Evolutionary conservation across 768 basidiomycete species (phyloP).

Genomic region (Lanmaoa pseudosensibilis): DNA sequence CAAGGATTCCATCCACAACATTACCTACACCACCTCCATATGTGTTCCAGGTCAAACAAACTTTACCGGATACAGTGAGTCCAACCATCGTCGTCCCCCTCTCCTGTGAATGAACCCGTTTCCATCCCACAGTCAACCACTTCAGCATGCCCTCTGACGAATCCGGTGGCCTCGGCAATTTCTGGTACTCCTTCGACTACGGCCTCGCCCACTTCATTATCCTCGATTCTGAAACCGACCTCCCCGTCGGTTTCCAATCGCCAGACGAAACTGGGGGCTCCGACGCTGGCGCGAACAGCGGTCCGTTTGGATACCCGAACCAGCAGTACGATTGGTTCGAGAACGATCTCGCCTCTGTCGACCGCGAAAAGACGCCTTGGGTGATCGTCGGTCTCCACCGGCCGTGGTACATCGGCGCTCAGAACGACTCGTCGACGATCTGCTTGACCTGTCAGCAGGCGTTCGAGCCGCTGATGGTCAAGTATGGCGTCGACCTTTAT

Average conservation of each 20-base stretch:
- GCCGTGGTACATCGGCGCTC: conserved; percentile 24
- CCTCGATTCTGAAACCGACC: conserved; percentile 25
- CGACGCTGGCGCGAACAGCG: conserved; percentile 21
- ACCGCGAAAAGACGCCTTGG: conserved; percentile 29
- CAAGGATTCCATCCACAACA: conserved; percentile 23
- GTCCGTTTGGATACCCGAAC: conserved; percentile 30
- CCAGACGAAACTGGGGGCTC: conserved; percentile 25
- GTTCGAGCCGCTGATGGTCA: conserved; percentile 32
- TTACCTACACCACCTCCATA: conserved; percentile 28
- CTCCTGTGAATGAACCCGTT: not conserved
- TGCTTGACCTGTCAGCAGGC: conserved; percentile 26
- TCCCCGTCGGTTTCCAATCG: conserved; percentile 25
- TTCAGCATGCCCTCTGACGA: conserved; percentile 29
- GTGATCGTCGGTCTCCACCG: conserved; percentile 29
- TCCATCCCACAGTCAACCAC: conserved; percentile 23
- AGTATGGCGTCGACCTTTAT: conserved; percentile 32
- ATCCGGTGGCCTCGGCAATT: conserved; percentile 28
- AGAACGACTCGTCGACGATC: conserved; percentile 2
- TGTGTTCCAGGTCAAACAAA: conserved; percentile 27
- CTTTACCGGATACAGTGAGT: conserved; percentile 32
- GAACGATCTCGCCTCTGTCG: conserved; percentile 22
- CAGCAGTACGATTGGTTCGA: conserved; percentile 31
- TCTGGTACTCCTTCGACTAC: conserved; percentile 35
- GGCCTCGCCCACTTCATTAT: conserved; percentile 31
- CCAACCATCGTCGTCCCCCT: not conserved